These are phyloP conservation scores for Pythium guiyangense DNA, from an alignment of 352 stramenopile genomes.

Conservation along the genomic window DNA sequence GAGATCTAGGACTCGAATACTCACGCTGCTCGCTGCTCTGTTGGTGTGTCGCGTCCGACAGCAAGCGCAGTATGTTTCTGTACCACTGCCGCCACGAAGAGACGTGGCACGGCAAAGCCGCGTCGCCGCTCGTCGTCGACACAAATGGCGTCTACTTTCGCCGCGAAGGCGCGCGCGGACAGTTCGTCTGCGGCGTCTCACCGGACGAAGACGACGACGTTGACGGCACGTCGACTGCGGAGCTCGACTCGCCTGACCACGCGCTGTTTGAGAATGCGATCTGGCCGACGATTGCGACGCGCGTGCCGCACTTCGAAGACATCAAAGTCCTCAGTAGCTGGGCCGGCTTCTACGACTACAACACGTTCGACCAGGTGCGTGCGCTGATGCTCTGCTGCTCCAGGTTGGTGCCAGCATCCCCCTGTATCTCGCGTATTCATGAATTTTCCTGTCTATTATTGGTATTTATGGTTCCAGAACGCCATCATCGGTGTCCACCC, in stretches of 20 bases:
- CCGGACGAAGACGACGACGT: constrained; percentile 52
- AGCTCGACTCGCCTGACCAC: constrained; percentile 66
- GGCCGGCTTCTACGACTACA: constrained; percentile 87
- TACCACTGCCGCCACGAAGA: constrained; percentile 72
- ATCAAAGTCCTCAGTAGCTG: constrained; percentile 78
- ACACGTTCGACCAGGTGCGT: constrained; percentile 76
- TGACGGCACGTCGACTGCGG: constrained; percentile 52
- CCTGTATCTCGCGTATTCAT: not conserved
- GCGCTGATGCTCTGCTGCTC: too few relatives aligned
- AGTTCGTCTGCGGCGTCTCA: constrained; percentile 72
- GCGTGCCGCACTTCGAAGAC: constrained; percentile 71
- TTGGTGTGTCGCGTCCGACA: constrained; percentile 7
- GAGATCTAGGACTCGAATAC: not conserved
- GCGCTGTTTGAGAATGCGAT: constrained; percentile 71
- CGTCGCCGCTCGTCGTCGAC: constrained; percentile 71
- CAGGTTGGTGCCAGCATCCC: not conserved
- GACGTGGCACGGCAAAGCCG: constrained; percentile 62
- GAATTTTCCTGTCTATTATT: not conserved
- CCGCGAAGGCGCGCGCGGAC: constrained; percentile 57
- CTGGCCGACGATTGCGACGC: constrained; percentile 75
- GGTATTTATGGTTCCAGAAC: constrained; percentile 32
- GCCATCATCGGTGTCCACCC: constrained; percentile 78
- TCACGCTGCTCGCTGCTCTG: not conserved
- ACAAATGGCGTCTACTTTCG: constrained; percentile 78
- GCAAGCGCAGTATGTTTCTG: constrained; percentile 74